Evolutionary conservation across 257 asterid genomes (phyloP).

Genomic region (Verbena officinalis): DNA sequence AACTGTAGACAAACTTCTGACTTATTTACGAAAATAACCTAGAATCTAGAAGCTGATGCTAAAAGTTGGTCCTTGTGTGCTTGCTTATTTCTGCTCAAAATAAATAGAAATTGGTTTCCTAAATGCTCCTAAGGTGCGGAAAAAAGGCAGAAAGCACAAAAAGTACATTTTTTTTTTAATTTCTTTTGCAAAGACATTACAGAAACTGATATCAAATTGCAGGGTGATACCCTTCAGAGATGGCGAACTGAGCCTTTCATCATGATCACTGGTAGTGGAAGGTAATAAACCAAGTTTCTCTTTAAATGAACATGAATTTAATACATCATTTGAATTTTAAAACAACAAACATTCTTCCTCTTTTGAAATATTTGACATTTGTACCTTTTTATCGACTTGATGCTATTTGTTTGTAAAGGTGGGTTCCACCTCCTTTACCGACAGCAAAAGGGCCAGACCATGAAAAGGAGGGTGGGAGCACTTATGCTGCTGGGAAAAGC

Average conservation of each 20-base stretch:
- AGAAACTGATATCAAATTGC: conserved; percentile 21
- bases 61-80: too few species aligned
- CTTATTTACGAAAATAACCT: too few species aligned
- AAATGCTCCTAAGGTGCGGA: too few species aligned
- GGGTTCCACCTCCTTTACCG: conserved; percentile 88
- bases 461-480: conserved; percentile 74
- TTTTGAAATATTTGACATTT: neutral
- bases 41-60: too few species aligned
- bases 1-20: too few species aligned
- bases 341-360: too few species aligned
- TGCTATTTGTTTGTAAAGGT: conserved; percentile 39
- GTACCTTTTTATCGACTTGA: neutral
- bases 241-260: conserved; percentile 96
- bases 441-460: conserved; percentile 56
- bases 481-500: conserved; percentile 91
- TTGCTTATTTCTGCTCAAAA: too few species aligned
- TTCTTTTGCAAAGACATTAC: neutral
- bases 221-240: conserved; percentile 88
- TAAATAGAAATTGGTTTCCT: too few species aligned
- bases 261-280: conserved; percentile 93
- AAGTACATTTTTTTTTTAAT: too few species aligned
- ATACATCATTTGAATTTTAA: too few species aligned
- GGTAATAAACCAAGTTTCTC: conserved; percentile 48
- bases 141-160: too few species aligned
- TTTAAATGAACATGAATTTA: neutral